These are phyloP conservation scores for Schoenoplectus triqueter DNA, from an alignment of 202 grass and related monocot species.

Conservation along the genomic window DNA sequence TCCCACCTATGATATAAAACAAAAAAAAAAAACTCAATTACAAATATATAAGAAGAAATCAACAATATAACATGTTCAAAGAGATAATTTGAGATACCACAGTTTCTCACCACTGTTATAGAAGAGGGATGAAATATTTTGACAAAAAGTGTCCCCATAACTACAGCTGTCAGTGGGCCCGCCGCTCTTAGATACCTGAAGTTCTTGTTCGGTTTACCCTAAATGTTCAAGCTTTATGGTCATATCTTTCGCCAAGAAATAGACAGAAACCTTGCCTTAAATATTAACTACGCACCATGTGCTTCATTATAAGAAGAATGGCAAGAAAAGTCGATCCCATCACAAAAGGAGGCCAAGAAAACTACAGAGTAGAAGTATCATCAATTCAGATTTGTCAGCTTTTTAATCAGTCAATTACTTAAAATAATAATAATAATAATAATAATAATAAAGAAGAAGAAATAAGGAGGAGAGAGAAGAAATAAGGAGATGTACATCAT, in stretches of 20 bases:
- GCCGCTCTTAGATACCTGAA: slow-evolving; percentile 70
- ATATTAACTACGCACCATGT: slow-evolving; percentile 52
- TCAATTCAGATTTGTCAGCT: slow-evolving; percentile 36
- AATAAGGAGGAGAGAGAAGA: not conserved
- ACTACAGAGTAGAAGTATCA: slow-evolving; percentile 57
- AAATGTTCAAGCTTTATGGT: slow-evolving; percentile 34
- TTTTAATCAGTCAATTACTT: not conserved
- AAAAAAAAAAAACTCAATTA: slow-evolving; percentile 12
- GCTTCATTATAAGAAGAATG: slow-evolving; percentile 87
- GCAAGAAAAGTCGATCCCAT: slow-evolving; percentile 80
- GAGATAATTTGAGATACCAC: slow-evolving; percentile 24
- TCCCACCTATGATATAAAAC: slow-evolving; percentile 64
- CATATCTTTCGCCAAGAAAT: slow-evolving; percentile 26
- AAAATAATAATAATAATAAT: not conserved
- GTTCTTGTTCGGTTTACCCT: slow-evolving; percentile 91
- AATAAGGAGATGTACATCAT: slow-evolving; percentile 55
- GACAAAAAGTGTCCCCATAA: slow-evolving; percentile 77
- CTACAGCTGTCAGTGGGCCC: slow-evolving; percentile 90
- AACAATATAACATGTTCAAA: not conserved
- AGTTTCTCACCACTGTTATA: slow-evolving; percentile 80
- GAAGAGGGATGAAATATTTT: slow-evolving; percentile 85
- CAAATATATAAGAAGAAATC: slow-evolving; percentile 2
- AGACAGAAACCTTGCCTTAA: slow-evolving; percentile 22
- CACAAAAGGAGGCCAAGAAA: slow-evolving; percentile 89
- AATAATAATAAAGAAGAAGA: not conserved